Base-by-base conservation (phyloP, 768 basidiomycete genomes). In the Tylopilus rubrobrunneus region DNA sequence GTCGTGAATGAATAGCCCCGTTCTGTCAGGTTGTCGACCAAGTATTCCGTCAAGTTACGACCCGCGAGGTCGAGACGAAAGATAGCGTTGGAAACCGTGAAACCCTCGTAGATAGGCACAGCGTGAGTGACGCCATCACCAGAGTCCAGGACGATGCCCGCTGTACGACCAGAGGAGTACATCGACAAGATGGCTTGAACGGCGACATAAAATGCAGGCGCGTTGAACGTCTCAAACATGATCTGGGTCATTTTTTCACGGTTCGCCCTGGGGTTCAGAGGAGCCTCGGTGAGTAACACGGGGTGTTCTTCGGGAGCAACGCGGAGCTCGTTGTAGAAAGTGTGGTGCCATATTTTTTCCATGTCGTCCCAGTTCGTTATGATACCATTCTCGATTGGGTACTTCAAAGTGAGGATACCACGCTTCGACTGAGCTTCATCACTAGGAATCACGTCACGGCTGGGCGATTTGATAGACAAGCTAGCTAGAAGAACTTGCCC, bases 281-380 rank as follows among this genome's bases (percentile, higher is more conserved):
- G 86, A 42, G 86, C 85, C 67, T 86, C 85, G 44, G 86, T 86
- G 59, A 86, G 76, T 10, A 86, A 71, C 58, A 87, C 81, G 33
- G 85, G 86, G 72, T 86, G 86, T 65, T 87, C 86, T 67, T 87
- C 86, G 10, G 85, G 85, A 4, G 86, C 86, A 55, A 87, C 85
- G 68, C 86, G 85, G 55, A 87, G 79, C 64, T 87, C 86, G 65
- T 87, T 87, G 75, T 86, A 95, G 75, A 95, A 96, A 28, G 93
- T 94, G 78, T 95, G 92, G 72, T 94, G 92, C 93, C 92, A 96
- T 71, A 95, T 95, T 78, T 95, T 94, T 78, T 96, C 94, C 92
- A 95, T 95, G 75, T 95, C 93, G 66, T 95, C 94, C 94, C 94
- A 97, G 84, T 96, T 94, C 73, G 92, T 94, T 71, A 96, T 89